phyloP scores from a whole-genome alignment of 495 filamentous ascomycete species.

The Mycothermus thermophilus region DNA sequence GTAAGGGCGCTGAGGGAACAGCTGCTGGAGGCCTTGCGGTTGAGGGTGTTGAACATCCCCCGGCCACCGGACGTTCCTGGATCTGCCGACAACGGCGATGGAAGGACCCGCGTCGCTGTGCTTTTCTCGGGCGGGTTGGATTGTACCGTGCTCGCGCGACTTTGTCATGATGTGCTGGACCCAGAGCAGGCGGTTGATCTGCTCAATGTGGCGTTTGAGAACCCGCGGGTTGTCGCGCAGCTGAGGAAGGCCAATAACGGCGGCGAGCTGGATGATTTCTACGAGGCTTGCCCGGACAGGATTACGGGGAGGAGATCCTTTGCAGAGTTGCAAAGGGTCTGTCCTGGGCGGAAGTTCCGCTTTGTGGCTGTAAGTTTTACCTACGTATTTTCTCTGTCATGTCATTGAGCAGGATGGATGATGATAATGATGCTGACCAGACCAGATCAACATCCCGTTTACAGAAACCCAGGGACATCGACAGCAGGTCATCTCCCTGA shows the following conservation, averaged over 20 bases:
- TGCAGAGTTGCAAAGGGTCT: conserved; percentile 55
- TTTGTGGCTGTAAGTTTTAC: conserved; percentile 50
- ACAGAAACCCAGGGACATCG: conserved; percentile 58
- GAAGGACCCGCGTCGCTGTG: conserved; percentile 51
- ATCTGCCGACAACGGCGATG: too few relatives aligned
- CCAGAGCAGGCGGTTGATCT: conserved; percentile 60
- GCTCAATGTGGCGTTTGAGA: conserved; percentile 94
- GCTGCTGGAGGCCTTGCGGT: conserved; percentile 48
- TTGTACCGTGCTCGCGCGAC: conserved; percentile 72
- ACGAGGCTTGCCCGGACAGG: conserved; percentile 79
- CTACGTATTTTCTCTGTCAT: background rate
- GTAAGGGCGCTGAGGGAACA: conserved; percentile 42
- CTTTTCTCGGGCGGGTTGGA: conserved; percentile 93
- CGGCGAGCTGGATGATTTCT: conserved; percentile 29
- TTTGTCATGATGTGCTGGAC: conserved; percentile 69
- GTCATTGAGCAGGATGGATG: too few relatives aligned
- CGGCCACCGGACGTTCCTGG: too few relatives aligned
- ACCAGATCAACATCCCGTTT: conserved; percentile 70
- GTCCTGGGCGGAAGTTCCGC: conserved; percentile 60
- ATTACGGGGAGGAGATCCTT: conserved; percentile 68
- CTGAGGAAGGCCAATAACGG: conserved; percentile 12
- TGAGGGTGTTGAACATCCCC: conserved; percentile 57
- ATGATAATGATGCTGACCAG: too few relatives aligned
- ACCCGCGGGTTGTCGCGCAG: conserved; percentile 52
- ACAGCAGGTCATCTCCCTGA: conserved; percentile 53